A percentile compares a stretch with the other conserved stretches of the same genome.
Evolutionary conservation across 768 basidiomycete species (phyloP).

Genomic region (Multifurca ochricompacta): DNA sequence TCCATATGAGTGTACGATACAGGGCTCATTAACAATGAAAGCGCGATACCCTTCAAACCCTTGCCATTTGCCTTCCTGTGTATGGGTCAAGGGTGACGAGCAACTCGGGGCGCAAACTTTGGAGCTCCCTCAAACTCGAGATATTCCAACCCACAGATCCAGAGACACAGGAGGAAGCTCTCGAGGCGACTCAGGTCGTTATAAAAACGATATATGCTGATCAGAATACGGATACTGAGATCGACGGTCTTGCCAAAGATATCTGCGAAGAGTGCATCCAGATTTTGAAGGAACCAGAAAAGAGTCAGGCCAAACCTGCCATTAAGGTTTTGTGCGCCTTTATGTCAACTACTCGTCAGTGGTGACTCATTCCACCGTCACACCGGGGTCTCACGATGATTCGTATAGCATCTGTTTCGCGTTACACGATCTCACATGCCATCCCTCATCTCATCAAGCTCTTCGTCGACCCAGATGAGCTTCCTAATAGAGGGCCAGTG

Average conservation of each 20-base stretch:
- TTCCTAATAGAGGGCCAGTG: slow-evolving; percentile 55
- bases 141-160: slow-evolving; percentile 88
- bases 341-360: slow-evolving; percentile 71
- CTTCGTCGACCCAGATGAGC: slow-evolving; percentile 66
- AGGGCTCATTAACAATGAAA: slow-evolving; percentile 29
- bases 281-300: slow-evolving; percentile 84
- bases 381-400: neutral
- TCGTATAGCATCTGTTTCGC: slow-evolving; percentile 54
- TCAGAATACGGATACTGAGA: slow-evolving; percentile 31
- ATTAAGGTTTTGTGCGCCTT: slow-evolving; percentile 76
- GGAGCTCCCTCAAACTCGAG: slow-evolving; percentile 91
- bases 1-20: neutral
- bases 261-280: slow-evolving; percentile 76
- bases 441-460: slow-evolving; percentile 70
- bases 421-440: slow-evolving; percentile 57
- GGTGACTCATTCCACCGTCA: neutral
- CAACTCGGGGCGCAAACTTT: slow-evolving; percentile 66
- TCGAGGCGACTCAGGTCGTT: slow-evolving; percentile 64
- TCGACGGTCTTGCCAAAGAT: slow-evolving; percentile 55
- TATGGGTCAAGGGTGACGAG: slow-evolving; percentile 64
- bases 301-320: slow-evolving; percentile 83
- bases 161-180: slow-evolving; percentile 64
- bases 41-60: slow-evolving; percentile 80
- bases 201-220: slow-evolving; percentile 62
- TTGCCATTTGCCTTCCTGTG: slow-evolving; percentile 70